Evolutionary conservation across 495 filamentous ascomycete genomes (phyloP), one percentile per base, ranked within the genome.

Genomic region (Neurospora tetrasperma): DNA sequence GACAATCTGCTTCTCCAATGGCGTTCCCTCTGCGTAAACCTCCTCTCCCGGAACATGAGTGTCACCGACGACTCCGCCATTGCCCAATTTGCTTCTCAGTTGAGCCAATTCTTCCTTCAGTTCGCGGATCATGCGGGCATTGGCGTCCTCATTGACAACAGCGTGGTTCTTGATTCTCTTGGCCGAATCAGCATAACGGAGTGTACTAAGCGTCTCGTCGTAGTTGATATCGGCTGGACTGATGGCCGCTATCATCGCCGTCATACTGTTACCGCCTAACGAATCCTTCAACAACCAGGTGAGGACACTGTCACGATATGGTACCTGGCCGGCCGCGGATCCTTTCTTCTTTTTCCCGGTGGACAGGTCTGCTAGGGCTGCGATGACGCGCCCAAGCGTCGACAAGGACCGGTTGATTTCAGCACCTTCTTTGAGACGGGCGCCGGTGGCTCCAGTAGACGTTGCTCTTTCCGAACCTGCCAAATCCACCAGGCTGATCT

Each of bases 131-230:
- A 99, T 99, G 72, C 95, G 90, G 74, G 96, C 96, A 79, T 99
- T 99, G 54, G 96, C 94, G 84, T 98, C 96, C 79, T 99, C 96
- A 84, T 99, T 99, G 80, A 99, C 92, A 39, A 99, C 96, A 44
- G 96, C 96, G 80, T 99, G 96, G 83, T 99, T 98, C 93, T 98
- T 98, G 86, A 99, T 99, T 75, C 96, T 89, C 83, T 99, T 99
- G 31, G 96, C 96, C 8, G 93, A 97, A 80, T 99, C 96, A 66
- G 96, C 96, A 83, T 99, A 99, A 73, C 96, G 90, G 12, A 99
- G 85, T 12, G 96, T 99, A 80, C 94, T 93, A 8, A 99, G 85
- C 14, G 96, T 98, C 80, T 99, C 96, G 76, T 99, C 96, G 78
- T 95, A 99, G 82, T 99, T 99, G 85, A 99, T 98, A 83, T 99